Conservation (phyloP, 331 rosid genomes). For the Pyracantha coccinea region DNA sequence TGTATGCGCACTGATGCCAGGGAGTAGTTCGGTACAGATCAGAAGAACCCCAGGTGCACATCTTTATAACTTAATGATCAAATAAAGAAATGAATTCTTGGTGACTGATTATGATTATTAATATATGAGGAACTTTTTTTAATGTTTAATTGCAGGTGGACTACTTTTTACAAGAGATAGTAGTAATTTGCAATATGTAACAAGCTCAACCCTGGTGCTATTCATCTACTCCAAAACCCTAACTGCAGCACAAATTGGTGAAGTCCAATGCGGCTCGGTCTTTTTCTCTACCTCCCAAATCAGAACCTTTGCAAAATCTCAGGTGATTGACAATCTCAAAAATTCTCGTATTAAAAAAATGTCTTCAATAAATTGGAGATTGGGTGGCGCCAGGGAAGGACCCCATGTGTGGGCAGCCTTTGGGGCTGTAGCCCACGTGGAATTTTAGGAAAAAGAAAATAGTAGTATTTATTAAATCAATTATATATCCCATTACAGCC, state of each 20-base stretch:
- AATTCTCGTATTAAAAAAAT: neutral
- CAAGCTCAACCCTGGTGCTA: slow-evolving; percentile 58
- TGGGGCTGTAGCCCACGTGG: too few species aligned
- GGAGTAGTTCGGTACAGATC: slow-evolving; percentile 61
- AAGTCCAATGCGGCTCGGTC: slow-evolving; percentile 58
- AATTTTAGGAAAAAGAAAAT: too few species aligned
- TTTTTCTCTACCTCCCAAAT: slow-evolving; percentile 47
- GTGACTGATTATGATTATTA: too few species aligned
- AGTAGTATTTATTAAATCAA: too few species aligned
- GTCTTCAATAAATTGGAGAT: neutral
- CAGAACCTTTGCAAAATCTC: slow-evolving; percentile 58
- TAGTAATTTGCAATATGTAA: slow-evolving; percentile 66
- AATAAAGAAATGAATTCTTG: neutral
- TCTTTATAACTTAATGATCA: neutral
- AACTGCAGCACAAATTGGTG: slow-evolving; percentile 25
- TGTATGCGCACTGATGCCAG: slow-evolving; percentile 68
- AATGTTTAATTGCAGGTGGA: slow-evolving; percentile 56
- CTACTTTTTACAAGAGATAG: slow-evolving; percentile 63
- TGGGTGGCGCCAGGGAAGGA: neutral
- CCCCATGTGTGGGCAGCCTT: too few species aligned
- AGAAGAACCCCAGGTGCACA: slow-evolving; percentile 51
- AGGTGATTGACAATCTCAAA: slow-evolving; percentile 25
- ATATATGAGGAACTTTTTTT: neutral
- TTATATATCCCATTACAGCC: too few species aligned
- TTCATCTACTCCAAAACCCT: slow-evolving; percentile 54